These are phyloP conservation scores for Epicoccum nigrum DNA, from an alignment of 2,329 filamentous ascomycete species.

Conservation along the genomic window DNA sequence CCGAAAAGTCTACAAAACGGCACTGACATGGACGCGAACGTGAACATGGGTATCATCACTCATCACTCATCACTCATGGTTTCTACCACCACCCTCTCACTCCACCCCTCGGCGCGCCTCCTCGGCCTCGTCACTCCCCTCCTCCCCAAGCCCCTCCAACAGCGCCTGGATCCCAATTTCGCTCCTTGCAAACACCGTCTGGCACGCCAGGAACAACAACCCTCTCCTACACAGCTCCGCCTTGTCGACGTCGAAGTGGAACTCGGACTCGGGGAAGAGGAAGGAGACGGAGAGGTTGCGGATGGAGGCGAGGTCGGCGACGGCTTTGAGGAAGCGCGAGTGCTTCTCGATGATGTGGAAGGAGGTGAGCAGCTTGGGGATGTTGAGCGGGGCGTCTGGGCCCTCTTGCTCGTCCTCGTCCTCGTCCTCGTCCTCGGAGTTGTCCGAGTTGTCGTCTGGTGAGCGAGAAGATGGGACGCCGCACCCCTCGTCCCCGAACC, in stretches of 20 bases:
- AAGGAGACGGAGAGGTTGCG: slow-evolving; percentile 30
- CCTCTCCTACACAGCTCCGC: slow-evolving; percentile 22
- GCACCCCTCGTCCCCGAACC: slow-evolving; percentile 5
- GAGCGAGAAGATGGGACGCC: no score
- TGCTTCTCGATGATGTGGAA: slow-evolving; percentile 34
- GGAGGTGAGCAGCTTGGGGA: slow-evolving; percentile 28
- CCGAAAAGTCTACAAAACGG: slow-evolving; percentile 44
- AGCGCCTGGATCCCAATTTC: slow-evolving; percentile 33
- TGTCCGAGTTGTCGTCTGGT: no score
- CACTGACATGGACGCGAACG: no score
- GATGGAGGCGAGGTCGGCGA: slow-evolving; percentile 18
- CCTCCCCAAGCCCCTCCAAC: slow-evolving; percentile 22
- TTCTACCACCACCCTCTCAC: not conserved
- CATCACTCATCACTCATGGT: not conserved
- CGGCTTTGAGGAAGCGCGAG: slow-evolving; percentile 22
- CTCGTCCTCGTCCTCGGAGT: not conserved
- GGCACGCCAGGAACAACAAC: slow-evolving; percentile 35
- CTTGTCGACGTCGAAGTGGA: slow-evolving; percentile 23
- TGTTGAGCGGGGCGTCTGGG: slow-evolving; percentile 16
- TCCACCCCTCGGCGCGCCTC: slow-evolving; percentile 13
- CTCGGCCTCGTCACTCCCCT: slow-evolving; percentile 13
- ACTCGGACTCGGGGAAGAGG: slow-evolving; percentile 39
- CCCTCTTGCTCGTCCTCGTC: no score
- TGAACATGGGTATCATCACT: slow-evolving; percentile 14
- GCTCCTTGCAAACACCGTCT: slow-evolving; percentile 37